A percentile compares a stretch with the other conserved stretches of the same genome.
phyloP scores from a whole-genome alignment of 805 yeast species.

The Metschnikowia continentalis region DNA sequence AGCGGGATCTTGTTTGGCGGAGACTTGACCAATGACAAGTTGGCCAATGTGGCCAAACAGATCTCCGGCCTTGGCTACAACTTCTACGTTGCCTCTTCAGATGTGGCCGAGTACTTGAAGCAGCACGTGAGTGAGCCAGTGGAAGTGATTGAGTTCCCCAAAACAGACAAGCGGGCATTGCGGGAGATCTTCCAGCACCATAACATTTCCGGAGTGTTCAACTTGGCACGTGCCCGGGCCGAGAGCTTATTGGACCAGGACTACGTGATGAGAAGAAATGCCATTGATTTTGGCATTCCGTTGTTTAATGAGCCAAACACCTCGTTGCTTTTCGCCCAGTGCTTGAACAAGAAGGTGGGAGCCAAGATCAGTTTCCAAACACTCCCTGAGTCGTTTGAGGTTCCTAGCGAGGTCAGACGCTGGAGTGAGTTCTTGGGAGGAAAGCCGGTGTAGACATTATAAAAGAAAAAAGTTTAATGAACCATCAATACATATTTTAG shows the following conservation, averaged over 20 bases:
- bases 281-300: conserved; percentile 96
- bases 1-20: conserved; percentile 92
- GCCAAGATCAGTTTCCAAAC: conserved; percentile 47
- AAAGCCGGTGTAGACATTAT: conserved; percentile 59
- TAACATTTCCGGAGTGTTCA: conserved; percentile 83
- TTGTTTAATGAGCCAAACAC: conserved; percentile 96
- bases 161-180: conserved; percentile 85
- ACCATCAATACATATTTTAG: too few relatives aligned
- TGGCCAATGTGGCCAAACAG: conserved; percentile 69
- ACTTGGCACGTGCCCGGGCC: conserved; percentile 88
- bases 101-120: conserved; percentile 66
- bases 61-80: conserved; percentile 76
- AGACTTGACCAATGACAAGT: conserved; percentile 65
- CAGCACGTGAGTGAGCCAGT: conserved; percentile 44
- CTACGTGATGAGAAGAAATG: conserved; percentile 98
- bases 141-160: conserved; percentile 83
- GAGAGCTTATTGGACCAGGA: conserved; percentile 80
- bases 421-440: conserved; percentile 98
- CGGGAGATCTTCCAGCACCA: conserved; percentile 89
- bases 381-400: conserved; percentile 40
- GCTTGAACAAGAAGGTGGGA: conserved; percentile 66
- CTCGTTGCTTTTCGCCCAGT: conserved; percentile 77
- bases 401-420: conserved; percentile 85
- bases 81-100: conserved; percentile 70
- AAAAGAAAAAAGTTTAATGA: too few relatives aligned